These are phyloP conservation scores for Berkeleyomyces basicola DNA, from an alignment of 2,329 filamentous ascomycete species.

Conservation along the genomic window DNA sequence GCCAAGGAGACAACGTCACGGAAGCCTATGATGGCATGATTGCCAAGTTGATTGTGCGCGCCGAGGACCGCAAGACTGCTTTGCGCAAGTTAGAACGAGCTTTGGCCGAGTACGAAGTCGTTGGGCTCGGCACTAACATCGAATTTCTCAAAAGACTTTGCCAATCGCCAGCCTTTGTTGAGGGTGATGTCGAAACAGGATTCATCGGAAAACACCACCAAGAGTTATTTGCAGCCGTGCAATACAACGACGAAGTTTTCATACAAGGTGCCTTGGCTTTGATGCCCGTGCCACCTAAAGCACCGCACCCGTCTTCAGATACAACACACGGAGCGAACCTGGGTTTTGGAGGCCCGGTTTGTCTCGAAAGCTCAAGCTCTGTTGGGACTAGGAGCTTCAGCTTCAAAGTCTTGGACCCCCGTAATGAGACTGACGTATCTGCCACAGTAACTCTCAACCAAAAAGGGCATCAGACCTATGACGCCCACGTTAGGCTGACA, in stretches of 20 bases:
- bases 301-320: background rate
- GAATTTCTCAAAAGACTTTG: conserved; percentile 89
- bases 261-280: conserved; percentile 64
- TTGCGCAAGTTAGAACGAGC: conserved; percentile 69
- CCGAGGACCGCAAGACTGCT: conserved; percentile 58
- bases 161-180: conserved; percentile 62
- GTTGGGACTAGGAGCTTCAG: conserved; percentile 4
- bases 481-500: background rate
- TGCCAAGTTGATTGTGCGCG: conserved; percentile 86
- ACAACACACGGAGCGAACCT: background rate
- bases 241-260: conserved; percentile 54
- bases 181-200: conserved; percentile 82
- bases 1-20: conserved; percentile 79
- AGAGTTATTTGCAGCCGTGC: conserved; percentile 54
- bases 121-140: conserved; percentile 85
- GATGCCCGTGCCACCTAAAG: background rate
- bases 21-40: conserved; percentile 98
- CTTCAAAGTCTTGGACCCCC: background rate
- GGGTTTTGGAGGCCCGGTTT: background rate
- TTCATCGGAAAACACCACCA: conserved; percentile 82
- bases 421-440: background rate
- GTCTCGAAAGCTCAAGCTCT: background rate
- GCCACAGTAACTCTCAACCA: background rate
- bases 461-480: background rate
- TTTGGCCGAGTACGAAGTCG: conserved; percentile 78